phyloP scores from a whole-genome alignment of 192 early-diverging fungal genomes.

The Ambispora gerdemannii region DNA sequence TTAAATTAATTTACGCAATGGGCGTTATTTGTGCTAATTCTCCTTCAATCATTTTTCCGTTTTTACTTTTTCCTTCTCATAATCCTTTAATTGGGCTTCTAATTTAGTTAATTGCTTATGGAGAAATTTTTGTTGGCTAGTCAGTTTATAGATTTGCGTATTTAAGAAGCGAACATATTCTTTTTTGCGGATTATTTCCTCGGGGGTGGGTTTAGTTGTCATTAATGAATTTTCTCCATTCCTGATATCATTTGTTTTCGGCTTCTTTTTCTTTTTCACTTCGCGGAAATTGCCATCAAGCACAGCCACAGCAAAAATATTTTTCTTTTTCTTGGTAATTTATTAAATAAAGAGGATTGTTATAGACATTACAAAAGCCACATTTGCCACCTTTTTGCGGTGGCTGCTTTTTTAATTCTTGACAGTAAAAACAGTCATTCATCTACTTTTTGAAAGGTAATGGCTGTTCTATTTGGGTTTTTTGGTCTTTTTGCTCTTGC shows the following conservation, averaged over 20 bases:
- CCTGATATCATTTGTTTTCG: not conserved
- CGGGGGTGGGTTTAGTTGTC: conserved; percentile 2
- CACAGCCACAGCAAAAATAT: not conserved
- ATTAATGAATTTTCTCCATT: not conserved
- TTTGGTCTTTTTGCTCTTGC: conserved; percentile 12
- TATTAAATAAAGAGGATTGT: not conserved
- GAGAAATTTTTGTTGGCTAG: conserved; percentile 10
- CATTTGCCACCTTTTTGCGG: not conserved
- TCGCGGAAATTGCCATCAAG: not conserved
- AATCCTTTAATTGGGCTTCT: conserved; percentile 14
- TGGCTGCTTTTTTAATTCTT: not conserved
- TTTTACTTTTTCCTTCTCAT: conserved; percentile 6
- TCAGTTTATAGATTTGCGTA: conserved; percentile 10
- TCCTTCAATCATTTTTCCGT: not conserved
- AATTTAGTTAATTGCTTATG: conserved; percentile 3
- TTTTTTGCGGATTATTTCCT: conserved; percentile 16
- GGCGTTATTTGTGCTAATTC: not conserved
- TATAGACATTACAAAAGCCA: not conserved
- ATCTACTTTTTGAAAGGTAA: not conserved
- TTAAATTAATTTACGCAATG: conserved; percentile 19
- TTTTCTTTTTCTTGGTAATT: not conserved
- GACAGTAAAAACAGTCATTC: conserved; percentile 2
- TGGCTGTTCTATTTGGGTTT: conserved; percentile 7
- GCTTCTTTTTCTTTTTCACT: not conserved
- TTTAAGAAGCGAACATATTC: conserved; percentile 11